Evolutionary conservation across 305 asterid species (phyloP).

Genomic region (Striga hermonthica): DNA sequence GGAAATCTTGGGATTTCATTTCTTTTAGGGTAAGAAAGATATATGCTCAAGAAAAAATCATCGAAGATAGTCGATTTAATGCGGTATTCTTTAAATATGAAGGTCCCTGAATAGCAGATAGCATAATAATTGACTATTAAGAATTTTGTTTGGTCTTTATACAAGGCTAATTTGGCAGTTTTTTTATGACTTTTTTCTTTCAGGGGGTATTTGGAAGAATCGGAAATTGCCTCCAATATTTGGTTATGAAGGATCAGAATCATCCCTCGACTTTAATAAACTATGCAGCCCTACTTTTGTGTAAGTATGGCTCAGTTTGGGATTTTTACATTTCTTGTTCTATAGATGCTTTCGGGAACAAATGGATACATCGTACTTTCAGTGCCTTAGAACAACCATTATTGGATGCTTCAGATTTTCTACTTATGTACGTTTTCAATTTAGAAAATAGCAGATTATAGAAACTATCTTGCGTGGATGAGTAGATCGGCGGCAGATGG

Average conservation of each 20-base stretch:
- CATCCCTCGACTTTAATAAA: conserved; percentile 88
- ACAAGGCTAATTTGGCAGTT: conserved; percentile 32
- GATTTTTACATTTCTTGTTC: conserved; percentile 7
- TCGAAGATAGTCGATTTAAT: too few relatives aligned
- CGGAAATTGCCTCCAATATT: conserved; percentile 79
- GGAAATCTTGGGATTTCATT: conserved; percentile 89
- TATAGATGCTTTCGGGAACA: conserved; percentile 14
- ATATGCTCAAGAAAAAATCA: too few relatives aligned
- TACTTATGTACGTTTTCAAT: background rate
- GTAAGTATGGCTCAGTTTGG: conserved; percentile 66
- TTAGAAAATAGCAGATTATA: too few relatives aligned
- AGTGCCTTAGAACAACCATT: too few relatives aligned
- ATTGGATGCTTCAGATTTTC: conserved; percentile 2
- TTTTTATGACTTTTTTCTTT: conserved; percentile 31
- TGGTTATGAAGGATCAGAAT: conserved; percentile 81
- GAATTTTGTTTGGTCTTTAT: too few relatives aligned
- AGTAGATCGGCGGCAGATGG: too few relatives aligned
- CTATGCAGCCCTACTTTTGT: conserved; percentile 78
- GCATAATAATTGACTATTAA: too few relatives aligned
- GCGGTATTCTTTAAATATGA: too few relatives aligned
- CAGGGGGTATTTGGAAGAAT: conserved; percentile 81
- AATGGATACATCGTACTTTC: conserved; percentile 23
- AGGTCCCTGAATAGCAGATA: too few relatives aligned
- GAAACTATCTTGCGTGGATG: too few relatives aligned
- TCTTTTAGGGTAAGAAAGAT: conserved; percentile 69